These are phyloP conservation scores for Clarireedia homoeocarpa DNA, from an alignment of 2,329 filamentous ascomycete species.

Conservation along the genomic window DNA sequence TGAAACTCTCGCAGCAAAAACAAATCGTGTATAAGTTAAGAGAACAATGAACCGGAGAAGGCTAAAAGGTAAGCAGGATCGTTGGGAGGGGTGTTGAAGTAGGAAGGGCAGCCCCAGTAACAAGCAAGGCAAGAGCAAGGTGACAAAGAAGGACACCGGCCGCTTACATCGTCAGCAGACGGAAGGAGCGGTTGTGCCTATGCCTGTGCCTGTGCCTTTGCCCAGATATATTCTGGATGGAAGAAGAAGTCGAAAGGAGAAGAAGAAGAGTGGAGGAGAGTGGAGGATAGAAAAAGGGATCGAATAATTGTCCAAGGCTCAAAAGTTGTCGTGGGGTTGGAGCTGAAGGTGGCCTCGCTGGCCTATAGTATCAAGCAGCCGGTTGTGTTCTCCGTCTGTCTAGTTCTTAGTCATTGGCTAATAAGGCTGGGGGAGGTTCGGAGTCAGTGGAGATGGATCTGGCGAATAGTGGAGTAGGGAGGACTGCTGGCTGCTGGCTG, in stretches of 20 bases:
- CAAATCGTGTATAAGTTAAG: neutral
- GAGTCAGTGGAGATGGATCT: neutral
- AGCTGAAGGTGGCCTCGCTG: neutral
- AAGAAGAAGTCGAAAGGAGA: neutral
- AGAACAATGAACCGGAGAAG: neutral
- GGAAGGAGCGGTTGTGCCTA: neutral
- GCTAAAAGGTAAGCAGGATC: neutral
- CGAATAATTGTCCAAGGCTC: neutral
- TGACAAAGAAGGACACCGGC: constrained; percentile 20
- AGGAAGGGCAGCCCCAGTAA: neutral
- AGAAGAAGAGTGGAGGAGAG: neutral
- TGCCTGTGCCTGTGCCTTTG: no score
- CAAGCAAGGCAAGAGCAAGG: constrained; percentile 5
- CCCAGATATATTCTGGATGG: neutral
- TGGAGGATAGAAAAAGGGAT: neutral
- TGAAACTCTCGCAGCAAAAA: neutral
- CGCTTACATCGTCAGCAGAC: constrained; percentile 23
- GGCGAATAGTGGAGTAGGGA: no score
- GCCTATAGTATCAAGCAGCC: no score
- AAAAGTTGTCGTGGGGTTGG: constrained; percentile 7
- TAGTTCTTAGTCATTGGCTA: no score
- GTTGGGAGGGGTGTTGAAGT: neutral
- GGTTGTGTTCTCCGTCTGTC: neutral
- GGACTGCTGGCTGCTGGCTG: no score
- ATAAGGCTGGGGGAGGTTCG: neutral